Evolutionary conservation across 2,329 filamentous ascomycete species (phyloP).

Genomic region (Cyphellophora attinorum): DNA sequence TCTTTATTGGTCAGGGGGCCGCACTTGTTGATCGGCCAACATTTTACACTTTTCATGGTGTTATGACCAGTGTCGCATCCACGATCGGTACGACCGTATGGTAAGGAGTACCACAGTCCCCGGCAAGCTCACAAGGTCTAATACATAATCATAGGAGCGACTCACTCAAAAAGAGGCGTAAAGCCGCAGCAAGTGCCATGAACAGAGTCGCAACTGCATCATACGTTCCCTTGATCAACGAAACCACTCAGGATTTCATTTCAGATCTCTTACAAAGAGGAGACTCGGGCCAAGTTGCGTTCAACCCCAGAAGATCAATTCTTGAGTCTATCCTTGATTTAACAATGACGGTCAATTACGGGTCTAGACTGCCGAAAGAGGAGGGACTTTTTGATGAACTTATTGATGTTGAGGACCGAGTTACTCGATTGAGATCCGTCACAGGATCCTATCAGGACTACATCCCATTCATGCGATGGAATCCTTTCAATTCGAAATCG

Average conservation of each 20-base stretch:
- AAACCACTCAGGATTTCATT: slow-evolving; percentile 55
- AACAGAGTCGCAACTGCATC: slow-evolving; percentile 56
- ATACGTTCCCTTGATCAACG: slow-evolving; percentile 53
- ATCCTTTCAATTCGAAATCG: slow-evolving; percentile 49
- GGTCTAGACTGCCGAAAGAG: slow-evolving; percentile 49
- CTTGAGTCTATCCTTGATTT: slow-evolving; percentile 55
- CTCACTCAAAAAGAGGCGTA: slow-evolving; percentile 53
- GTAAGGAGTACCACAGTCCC: neutral
- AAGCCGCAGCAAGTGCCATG: slow-evolving; percentile 55
- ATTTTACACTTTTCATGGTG: slow-evolving; percentile 52
- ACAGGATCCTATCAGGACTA: slow-evolving; percentile 11
- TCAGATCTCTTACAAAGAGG: slow-evolving; percentile 52
- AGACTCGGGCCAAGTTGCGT: slow-evolving; percentile 40
- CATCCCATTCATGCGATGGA: slow-evolving; percentile 27
- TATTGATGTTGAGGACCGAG: slow-evolving; percentile 9
- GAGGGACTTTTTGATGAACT: too few species aligned
- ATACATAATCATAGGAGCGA: slow-evolving; percentile 58
- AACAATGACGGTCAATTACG: slow-evolving; percentile 57
- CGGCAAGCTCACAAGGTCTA: too few species aligned
- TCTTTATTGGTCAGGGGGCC: slow-evolving; percentile 45
- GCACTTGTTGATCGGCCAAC: slow-evolving; percentile 47
- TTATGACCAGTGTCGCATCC: slow-evolving; percentile 22
- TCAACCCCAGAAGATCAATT: slow-evolving; percentile 60
- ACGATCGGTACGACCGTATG: slow-evolving; percentile 55
- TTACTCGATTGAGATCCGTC: slow-evolving; percentile 11